Base-by-base conservation (phyloP, 169 alveolate genomes). In the Plasmodium inui region DNA sequence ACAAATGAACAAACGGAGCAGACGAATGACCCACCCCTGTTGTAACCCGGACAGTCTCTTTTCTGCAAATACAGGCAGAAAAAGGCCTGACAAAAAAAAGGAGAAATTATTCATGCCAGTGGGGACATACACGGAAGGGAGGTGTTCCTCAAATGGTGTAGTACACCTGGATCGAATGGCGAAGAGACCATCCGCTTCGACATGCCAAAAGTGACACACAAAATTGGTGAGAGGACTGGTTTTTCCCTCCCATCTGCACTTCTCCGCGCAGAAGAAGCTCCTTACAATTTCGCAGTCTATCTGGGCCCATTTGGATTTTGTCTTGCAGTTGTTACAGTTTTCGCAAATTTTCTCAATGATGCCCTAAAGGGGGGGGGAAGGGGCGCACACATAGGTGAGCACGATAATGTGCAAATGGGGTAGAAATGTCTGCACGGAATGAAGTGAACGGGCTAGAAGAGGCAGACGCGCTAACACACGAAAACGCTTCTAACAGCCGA, bases 251-350 rank as follows among this genome's bases (percentile, higher is more conserved):
- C 3, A n/a, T 57, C 8, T 55, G 26, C 57, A 50, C 9, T 12
- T 82, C 57, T 50, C 26, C 22, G 28, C 19, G 34, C 50, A n/a
- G 3, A 28, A 9, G 3, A 39, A 8, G 32, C 17, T 32, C 32
- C 89, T 89, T 73, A 89, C 94, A 34, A 89, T 89, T 89, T 89
- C 94, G 32, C 94, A 89, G 50, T 89, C 94, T 41, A 89, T 81
- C 83, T 89, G 94, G n/a, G 94, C 94, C 57, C 53, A 79, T 46
- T 89, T 89, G 41, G 94, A 89, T 8, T 70, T 61, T 28, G 94
- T 53, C 57, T 89, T 89, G 61, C 94, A 89, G n/a, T 89, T 81
- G 70, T 89, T 89, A 14, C 94, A 89, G 12, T 81, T 89, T 50
- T 67, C 83, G 32, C 94, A 89, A 14, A 89, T 80, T 39, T 61